These are phyloP conservation scores for Hysterangium stoloniferum DNA, from an alignment of 768 basidiomycete genomes.

Conservation along the genomic window DNA sequence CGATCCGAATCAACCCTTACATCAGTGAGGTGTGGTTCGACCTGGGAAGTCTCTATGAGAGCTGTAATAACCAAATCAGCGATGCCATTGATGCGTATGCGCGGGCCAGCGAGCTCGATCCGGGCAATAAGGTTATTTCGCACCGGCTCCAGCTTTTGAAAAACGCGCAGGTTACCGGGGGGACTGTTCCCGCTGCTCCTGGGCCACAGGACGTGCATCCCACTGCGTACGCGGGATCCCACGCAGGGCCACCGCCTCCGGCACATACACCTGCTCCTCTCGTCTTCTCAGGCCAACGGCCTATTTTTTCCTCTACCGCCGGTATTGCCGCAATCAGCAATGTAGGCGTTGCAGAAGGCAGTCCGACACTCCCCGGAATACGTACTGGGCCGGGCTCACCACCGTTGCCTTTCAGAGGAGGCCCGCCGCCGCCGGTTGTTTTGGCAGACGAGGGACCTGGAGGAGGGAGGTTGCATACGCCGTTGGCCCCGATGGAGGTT, in stretches of 20 bases:
- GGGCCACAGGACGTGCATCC: conserved; percentile 95
- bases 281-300: conserved; percentile 2
- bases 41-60: conserved; percentile 93
- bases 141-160: conserved; percentile 72
- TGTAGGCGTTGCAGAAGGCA: conserved; percentile 18
- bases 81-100: conserved; percentile 99
- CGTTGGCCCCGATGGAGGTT: conserved; percentile 71
- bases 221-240: conserved; percentile 75
- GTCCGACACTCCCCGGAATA: conserved; percentile 52
- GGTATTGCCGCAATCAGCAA: background rate
- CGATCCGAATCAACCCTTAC: conserved; percentile 98
- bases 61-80: conserved; percentile 97
- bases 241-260: conserved; percentile 54
- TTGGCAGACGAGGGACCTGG: conserved; percentile 47
- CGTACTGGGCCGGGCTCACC: conserved; percentile 47
- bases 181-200: conserved; percentile 74
- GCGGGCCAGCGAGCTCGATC: conserved; percentile 90
- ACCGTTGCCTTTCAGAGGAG: conserved; percentile 71
- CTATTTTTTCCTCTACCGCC: background rate
- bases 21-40: conserved; percentile 96
- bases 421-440: conserved; percentile 75
- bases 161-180: conserved; percentile 69
- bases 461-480: conserved; percentile 45
- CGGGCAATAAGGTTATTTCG: conserved; percentile 72
- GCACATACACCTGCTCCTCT: background rate